Percentiles rank a stretch among this genome's conserved stretches.
Conservation (phyloP, 2,329 filamentous ascomycete species). For the Bipolaris gigantea region DNA sequence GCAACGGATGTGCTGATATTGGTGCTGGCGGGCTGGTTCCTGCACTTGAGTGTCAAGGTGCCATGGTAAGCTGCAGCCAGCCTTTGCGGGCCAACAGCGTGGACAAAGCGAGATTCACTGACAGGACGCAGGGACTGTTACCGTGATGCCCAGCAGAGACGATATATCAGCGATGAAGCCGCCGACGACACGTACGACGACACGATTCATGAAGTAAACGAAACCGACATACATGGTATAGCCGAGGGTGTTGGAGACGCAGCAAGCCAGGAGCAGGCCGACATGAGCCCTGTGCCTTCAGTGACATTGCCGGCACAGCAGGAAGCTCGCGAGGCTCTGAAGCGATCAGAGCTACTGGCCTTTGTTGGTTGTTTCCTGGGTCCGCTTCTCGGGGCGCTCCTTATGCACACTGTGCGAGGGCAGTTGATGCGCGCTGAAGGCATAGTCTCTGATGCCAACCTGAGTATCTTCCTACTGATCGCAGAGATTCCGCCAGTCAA, state of each 20-base stretch:
- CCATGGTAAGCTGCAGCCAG: constrained; percentile 67
- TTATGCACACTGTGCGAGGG: constrained; percentile 77
- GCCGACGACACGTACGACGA: constrained; percentile 25
- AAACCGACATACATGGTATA: constrained; percentile 20
- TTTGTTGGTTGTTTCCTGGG: constrained; percentile 77
- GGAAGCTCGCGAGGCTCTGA: constrained; percentile 65
- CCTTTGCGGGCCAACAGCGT: not conserved
- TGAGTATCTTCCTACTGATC: constrained; percentile 85
- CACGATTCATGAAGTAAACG: constrained; percentile 37
- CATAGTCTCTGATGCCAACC: constrained; percentile 87
- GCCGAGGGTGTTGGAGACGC: constrained; percentile 16
- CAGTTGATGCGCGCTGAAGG: constrained; percentile 85
- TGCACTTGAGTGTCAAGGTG: constrained; percentile 89
- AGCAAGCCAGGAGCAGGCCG: constrained; percentile 13
- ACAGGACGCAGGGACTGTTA: constrained; percentile 54
- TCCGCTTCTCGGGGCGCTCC: constrained; percentile 76
- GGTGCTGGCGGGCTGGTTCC: constrained; percentile 76
- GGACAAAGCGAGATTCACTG: constrained; percentile 3
- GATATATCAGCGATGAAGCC: constrained; percentile 32
- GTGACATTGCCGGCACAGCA: constrained; percentile 24
- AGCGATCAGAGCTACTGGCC: constrained; percentile 73
- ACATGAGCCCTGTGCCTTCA: not conserved
- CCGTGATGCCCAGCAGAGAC: constrained; percentile 50
- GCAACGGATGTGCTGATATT: constrained; percentile 85
- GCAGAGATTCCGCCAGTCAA: constrained; percentile 82